phyloP scores from a whole-genome alignment of 352 stramenopile genomes.

The Globisporangium iwayamae region DNA sequence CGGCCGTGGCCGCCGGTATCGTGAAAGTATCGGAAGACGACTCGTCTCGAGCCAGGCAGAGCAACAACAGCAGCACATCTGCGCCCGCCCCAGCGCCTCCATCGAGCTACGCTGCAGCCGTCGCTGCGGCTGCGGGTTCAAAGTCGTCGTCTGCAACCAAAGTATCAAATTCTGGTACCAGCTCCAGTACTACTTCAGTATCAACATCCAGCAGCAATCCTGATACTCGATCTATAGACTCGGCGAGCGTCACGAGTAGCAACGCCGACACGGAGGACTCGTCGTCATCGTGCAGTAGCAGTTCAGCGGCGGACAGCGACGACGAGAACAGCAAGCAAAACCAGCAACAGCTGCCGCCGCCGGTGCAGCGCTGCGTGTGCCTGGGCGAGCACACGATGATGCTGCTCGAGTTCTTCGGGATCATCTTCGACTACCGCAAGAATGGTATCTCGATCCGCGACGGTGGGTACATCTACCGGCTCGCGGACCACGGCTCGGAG shows the following conservation, averaged over 20 bases:
- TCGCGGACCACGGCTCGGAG: slow-evolving; percentile 51
- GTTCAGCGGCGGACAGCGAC: slow-evolving; percentile 53
- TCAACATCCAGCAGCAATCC: not conserved
- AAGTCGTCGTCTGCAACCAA: slow-evolving; percentile 12
- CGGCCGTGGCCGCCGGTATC: slow-evolving; percentile 63
- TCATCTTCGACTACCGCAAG: slow-evolving; percentile 83
- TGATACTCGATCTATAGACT: slow-evolving; percentile 30
- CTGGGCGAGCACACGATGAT: slow-evolving; percentile 70
- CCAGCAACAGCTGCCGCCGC: slow-evolving; percentile 1
- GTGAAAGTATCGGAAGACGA: slow-evolving; percentile 31
- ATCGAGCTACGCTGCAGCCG: slow-evolving; percentile 65
- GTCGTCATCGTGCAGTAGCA: slow-evolving; percentile 42
- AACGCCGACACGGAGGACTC: slow-evolving; percentile 80
- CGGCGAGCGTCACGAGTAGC: slow-evolving; percentile 73
- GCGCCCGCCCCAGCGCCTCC: slow-evolving; percentile 25
- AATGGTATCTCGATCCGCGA: slow-evolving; percentile 83
- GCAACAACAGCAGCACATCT: not conserved
- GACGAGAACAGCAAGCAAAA: slow-evolving; percentile 29
- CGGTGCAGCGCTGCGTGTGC: slow-evolving; percentile 25
- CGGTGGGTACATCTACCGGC: slow-evolving; percentile 81
- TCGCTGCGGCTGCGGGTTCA: slow-evolving; percentile 32
- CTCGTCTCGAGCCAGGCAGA: slow-evolving; percentile 2
- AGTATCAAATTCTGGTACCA: not conserved
- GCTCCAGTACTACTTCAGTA: not conserved
- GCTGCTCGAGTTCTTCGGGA: slow-evolving; percentile 84